Base-by-base conservation (phyloP, 371 early-diverging fungal species). In the Mucor velutinosus region DNA sequence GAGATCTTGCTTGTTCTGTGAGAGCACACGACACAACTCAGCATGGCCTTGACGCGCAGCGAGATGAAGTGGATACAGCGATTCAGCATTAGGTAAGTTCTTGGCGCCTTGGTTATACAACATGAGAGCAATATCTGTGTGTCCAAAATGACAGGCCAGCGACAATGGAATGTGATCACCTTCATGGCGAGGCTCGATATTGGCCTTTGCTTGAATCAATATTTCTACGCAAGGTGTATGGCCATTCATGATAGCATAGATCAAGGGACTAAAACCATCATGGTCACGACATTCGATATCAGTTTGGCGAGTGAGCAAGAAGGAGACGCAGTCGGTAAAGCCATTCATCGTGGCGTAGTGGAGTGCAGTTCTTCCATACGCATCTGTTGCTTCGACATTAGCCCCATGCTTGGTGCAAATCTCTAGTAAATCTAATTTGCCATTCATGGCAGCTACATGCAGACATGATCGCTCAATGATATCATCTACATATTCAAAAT, bases 261-360 rank as follows among this genome's bases (percentile, higher is more conserved):
- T 87, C 33, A 97, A 74, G 1, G 97, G 93, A 33, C 87, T 87
- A 71, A 87, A 91, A 5, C 96, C 96, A 74, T 98, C 98, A 67
- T 96, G 93, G 66, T 98, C 98, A 3, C 88, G 76, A 7, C 87
- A 74, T 49, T 87, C 81, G 47, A 91, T 81, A 37, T 89, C 81
- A 17, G 90, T 87, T 0, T 86, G 82, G 17, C 77, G 68, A 0
- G 77, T 78, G 0, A 97, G 66, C 23, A 98, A 76, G 58, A 84
- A 91, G 25, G 79, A 79, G 7, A 93, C 85, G 45, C 91, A 90
- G 7, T 90, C 90, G 35, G 75, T 73, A 64, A 91, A 88, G 7
- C 96, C 98, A 62, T 94, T 90, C 93, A 96, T 93, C 7, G 95
- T 90, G 0, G 93, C 92, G 73, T 98, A 98, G 77, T 97, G 98